These are phyloP conservation scores for Colletotrichum sp. DNA, from an alignment of 2,329 filamentous ascomycete genomes.

Conservation along the genomic window DNA sequence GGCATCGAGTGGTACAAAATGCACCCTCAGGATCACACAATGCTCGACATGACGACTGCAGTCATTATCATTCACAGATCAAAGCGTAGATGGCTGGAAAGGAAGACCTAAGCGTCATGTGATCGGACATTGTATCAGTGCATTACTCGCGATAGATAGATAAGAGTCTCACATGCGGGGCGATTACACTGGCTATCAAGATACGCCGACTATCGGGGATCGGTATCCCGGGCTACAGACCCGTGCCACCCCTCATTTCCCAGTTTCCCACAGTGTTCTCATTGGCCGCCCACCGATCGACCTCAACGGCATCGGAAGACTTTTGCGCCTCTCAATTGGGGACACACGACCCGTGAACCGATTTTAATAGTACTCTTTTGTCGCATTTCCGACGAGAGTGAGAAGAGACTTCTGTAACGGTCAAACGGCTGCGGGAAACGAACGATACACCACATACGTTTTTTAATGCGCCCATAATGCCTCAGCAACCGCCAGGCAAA, in stretches of 20 bases:
- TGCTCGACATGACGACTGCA: background rate
- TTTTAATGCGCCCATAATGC: background rate
- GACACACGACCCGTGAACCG: background rate
- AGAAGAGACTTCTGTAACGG: background rate
- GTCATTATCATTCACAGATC: background rate
- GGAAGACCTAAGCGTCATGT: background rate
- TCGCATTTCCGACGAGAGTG: background rate
- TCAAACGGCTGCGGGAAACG: background rate
- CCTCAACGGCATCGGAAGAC: background rate
- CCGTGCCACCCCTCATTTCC: background rate
- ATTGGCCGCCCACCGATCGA: background rate
- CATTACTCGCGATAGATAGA: background rate
- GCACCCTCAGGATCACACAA: background rate
- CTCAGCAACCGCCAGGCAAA: slow-evolving; percentile 5
- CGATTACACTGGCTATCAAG: background rate
- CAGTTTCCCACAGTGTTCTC: background rate
- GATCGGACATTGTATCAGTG: background rate
- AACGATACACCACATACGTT: background rate
- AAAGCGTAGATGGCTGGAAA: background rate
- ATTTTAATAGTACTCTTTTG: background rate
- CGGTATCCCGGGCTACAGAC: background rate
- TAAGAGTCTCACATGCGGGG: background rate
- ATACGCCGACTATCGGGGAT: background rate
- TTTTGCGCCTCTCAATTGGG: background rate
- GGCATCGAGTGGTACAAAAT: background rate